These are phyloP conservation scores for Leccinum barrowsii DNA, from an alignment of 768 basidiomycete species.

Conservation along the genomic window DNA sequence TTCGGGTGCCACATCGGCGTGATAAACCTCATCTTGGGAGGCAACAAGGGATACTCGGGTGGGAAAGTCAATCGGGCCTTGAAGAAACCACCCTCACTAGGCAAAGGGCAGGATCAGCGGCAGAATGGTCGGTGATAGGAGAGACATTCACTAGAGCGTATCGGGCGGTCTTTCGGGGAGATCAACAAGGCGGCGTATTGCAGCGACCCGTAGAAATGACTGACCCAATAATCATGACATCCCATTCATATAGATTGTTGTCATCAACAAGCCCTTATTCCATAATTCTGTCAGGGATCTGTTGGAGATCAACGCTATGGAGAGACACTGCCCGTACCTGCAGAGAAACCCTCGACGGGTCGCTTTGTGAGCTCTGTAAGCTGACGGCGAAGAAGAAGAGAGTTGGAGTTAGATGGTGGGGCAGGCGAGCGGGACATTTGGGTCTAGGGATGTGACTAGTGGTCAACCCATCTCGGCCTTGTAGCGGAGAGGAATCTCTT, in stretches of 20 bases:
- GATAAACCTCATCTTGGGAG: slow-evolving; percentile 94
- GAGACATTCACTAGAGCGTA: slow-evolving; percentile 76
- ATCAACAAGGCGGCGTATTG: slow-evolving; percentile 15
- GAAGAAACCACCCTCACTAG: slow-evolving; percentile 93
- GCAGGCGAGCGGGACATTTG: slow-evolving; percentile 28
- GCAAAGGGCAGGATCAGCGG: slow-evolving; percentile 3
- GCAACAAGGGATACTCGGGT: slow-evolving; percentile 81
- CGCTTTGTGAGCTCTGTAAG: slow-evolving; percentile 84
- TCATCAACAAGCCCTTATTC: slow-evolving; percentile 87
- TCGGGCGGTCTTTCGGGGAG: slow-evolving; percentile 68
- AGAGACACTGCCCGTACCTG: slow-evolving; percentile 50
- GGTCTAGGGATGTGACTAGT: not conserved
- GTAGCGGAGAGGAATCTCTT: not conserved
- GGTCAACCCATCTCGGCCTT: not conserved
- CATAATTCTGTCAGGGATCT: slow-evolving; percentile 32
- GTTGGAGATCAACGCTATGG: slow-evolving; percentile 31
- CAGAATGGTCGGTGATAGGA: not conserved
- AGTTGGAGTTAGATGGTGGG: slow-evolving; percentile 31
- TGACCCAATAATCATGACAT: slow-evolving; percentile 90
- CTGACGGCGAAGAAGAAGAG: slow-evolving; percentile 73
- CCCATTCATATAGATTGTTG: slow-evolving; percentile 94
- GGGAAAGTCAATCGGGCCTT: slow-evolving; percentile 90
- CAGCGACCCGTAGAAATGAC: slow-evolving; percentile 26
- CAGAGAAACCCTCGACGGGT: slow-evolving; percentile 96
- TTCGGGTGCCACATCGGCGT: slow-evolving; percentile 99